Evolutionary conservation across 345 rosid genomes (phyloP), one percentile per base, ranked within the genome.

Genomic region (Salix koriyanagi): DNA sequence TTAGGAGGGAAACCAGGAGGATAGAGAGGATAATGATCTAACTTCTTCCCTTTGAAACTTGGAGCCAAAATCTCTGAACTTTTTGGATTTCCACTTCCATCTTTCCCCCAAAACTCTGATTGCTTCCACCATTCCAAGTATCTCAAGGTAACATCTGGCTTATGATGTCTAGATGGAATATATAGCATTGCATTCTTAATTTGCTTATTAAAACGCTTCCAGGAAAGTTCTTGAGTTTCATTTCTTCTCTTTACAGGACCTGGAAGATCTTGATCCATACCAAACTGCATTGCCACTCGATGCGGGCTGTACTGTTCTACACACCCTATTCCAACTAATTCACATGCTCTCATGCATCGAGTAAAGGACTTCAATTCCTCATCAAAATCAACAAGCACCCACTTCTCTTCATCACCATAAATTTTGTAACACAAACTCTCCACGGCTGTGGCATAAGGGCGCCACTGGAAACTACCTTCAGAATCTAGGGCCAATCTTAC

Each of bases 401-500:
- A 52, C 60, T 50, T 50, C 8, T 50, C 56, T 50, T 50, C 21
- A 50, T 50, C 56, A 50, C 56, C 56, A 50, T 50, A 18, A 6
- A 50, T 50, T 50, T 6, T 50, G 7, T 50, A 50, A 18, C 56
- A 1, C 56, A 50, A 50, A 50, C 56, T 50, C 56, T 5, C 56
- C 56, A 50, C 21, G 0, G n/a, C 56, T 6, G 56, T 37, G 7
- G 61, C n/a, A 69, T 79, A 81, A 9, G 88, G 86, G 7, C 84
- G 75, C 88, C 86, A 80, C 2, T 64, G 52, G 65, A 77, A 83
- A 62, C 54, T 79, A 28, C 70, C 77, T 0, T 42, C 62, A 2
- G 76, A 78, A 26, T 85, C 86, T 36, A 87, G 56, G 48, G 28
- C 69, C 16, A 21, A 32, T 26, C 73, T 77, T 72, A 84, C 76